phyloP scores from a whole-genome alignment of 768 basidiomycete species.

The Russula foetens region DNA sequence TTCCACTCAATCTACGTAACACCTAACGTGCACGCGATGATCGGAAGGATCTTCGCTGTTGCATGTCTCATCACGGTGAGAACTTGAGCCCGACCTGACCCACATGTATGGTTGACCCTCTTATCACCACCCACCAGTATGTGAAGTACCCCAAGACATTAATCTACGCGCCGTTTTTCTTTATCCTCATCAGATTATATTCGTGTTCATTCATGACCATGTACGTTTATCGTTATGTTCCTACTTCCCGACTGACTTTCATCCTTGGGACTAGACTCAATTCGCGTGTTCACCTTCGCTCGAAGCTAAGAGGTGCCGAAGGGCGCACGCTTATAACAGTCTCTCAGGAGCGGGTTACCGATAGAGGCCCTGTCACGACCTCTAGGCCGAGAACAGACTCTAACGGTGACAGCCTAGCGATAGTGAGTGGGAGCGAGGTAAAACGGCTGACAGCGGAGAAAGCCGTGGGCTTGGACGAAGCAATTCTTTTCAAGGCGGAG shows the following conservation, averaged over 20 bases:
- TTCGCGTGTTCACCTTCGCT: conserved; percentile 2
- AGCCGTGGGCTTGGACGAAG: not conserved
- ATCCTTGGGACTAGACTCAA: not conserved
- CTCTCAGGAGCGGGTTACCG: not conserved
- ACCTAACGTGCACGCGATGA: not conserved
- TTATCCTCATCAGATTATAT: conserved; percentile 6
- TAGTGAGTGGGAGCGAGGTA: not conserved
- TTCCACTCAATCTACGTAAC: not conserved
- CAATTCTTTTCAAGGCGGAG: not conserved
- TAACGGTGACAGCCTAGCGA: not conserved
- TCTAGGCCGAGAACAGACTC: not conserved
- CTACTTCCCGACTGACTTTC: no score
- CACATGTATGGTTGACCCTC: not conserved
- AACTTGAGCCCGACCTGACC: not conserved
- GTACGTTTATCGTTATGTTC: not conserved
- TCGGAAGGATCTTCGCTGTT: not conserved
- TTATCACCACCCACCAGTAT: not conserved
- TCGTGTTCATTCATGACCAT: conserved; percentile 10
- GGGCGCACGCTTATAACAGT: not conserved
- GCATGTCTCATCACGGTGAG: conserved; percentile 6
- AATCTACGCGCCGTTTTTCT: conserved; percentile 12
- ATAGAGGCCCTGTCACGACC: not conserved
- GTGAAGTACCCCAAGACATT: conserved; percentile 1
- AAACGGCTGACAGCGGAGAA: not conserved
- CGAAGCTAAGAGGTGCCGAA: not conserved